phyloP scores from a whole-genome alignment of 192 early-diverging fungal genomes.

The Coemansia sp. region DNA sequence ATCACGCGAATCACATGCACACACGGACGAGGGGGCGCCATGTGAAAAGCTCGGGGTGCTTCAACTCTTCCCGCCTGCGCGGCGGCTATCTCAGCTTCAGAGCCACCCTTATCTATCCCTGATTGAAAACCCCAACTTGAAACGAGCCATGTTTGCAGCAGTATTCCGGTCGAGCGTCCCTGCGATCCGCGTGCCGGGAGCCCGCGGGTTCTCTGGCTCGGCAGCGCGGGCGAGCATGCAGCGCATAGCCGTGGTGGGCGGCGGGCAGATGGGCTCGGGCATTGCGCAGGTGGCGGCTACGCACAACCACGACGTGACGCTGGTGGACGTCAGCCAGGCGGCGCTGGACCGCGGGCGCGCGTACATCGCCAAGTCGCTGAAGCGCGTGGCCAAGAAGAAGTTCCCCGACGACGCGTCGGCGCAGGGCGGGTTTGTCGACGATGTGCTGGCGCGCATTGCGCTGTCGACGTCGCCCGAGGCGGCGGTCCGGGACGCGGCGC shows the following conservation, averaged over 20 bases:
- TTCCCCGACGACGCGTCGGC: conserved; percentile 65
- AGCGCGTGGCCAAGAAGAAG: conserved; percentile 88
- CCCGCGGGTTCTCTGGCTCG: not conserved
- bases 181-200: not conserved
- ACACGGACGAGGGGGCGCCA: too few relatives aligned
- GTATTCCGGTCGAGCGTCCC: too few relatives aligned
- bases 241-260: conserved; percentile 76
- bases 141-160: too few relatives aligned
- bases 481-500: conserved; percentile 63
- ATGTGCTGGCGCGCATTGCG: conserved; percentile 62
- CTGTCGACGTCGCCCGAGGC: conserved; percentile 60
- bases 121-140: too few relatives aligned
- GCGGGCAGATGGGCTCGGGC: conserved; percentile 84
- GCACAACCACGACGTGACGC: conserved; percentile 72
- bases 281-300: conserved; percentile 88
- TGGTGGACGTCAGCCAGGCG: conserved; percentile 75
- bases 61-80: too few relatives aligned
- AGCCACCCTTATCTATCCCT: too few relatives aligned
- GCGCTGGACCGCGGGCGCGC: conserved; percentile 72
- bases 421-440: conserved; percentile 66
- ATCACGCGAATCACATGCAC: too few relatives aligned
- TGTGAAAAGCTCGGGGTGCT: too few relatives aligned
- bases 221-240: conserved; percentile 7
- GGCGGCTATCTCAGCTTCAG: too few relatives aligned
- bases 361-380: conserved; percentile 81